Evolutionary conservation across 179 eudicot genomes (phyloP).

Genomic region (Silene vulgaris): DNA sequence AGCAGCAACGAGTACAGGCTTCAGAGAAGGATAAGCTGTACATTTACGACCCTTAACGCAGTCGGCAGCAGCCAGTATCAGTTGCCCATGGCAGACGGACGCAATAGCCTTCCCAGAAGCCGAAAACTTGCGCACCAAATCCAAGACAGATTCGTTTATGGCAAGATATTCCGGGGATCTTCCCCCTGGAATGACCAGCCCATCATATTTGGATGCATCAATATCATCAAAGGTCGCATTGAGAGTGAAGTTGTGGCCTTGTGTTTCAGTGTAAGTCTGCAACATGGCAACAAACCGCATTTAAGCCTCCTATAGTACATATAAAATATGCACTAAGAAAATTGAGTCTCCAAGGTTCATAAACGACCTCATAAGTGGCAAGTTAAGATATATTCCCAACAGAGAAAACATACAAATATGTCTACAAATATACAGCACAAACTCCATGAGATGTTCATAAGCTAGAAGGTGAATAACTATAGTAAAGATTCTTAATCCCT

Average conservation of each 20-base stretch:
- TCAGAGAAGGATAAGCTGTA: constrained; percentile 67
- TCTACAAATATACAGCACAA: not conserved
- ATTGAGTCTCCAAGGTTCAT: not conserved
- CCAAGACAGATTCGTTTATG: constrained; percentile 51
- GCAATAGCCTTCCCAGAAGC: constrained; percentile 68
- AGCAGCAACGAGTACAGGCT: constrained; percentile 69
- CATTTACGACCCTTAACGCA: constrained; percentile 65
- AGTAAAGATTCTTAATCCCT: not conserved
- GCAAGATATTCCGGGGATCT: constrained; percentile 94
- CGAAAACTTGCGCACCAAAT: constrained; percentile 60
- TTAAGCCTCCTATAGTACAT: not conserved
- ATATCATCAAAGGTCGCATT: constrained; percentile 82
- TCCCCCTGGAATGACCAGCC: constrained; percentile 83
- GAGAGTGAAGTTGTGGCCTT: constrained; percentile 87
- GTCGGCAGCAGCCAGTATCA: constrained; percentile 84
- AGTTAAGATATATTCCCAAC: not conserved
- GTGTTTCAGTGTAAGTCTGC: constrained; percentile 77
- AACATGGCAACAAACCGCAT: constrained; percentile 12
- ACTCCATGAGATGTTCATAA: no score
- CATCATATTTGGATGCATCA: constrained; percentile 66
- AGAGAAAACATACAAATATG: not conserved
- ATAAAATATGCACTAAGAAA: not conserved
- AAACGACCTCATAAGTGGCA: not conserved
- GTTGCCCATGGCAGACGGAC: constrained; percentile 79
- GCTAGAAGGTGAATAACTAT: not conserved